Evolutionary conservation across 306 rosid species (phyloP), one percentile per base, ranked within the genome.

Genomic region (Dryas drummondii): DNA sequence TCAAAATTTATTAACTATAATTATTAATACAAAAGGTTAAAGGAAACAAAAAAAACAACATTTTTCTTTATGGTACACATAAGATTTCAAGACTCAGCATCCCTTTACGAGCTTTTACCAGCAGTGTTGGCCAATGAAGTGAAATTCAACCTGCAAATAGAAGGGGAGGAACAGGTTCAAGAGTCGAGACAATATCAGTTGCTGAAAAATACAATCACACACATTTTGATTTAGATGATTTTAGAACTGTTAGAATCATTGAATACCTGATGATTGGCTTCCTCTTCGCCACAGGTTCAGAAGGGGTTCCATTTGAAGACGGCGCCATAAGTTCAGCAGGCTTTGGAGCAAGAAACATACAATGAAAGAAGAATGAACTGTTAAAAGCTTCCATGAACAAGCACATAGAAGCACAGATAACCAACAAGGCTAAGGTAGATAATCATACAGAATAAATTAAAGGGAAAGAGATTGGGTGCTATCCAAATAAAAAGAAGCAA

Each of bases 191-290:
- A 81, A 40, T 61, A 68, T 32, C 37, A 37, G 37, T 13, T 49
- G 59, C 54, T 59, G 37, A 68, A 79, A 16, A 44, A 72, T 54
- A 32, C 49, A 7, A 55, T 54, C 52, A 7, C 53, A 8, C 7
- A 3, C 2, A 45, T 12, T 19, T 7, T 16, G 42, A 16, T 3
- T 53, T 62, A 22, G 19, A 42, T 6, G 22, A 19, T 37, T 32
- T 15, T 15, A 61, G 3, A 61, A 6, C 6, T 37, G 41, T 7
- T 61, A 32, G 46, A 37, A 10, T 15, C 46, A 15, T 0, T 16
- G 68, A 13, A 58, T 76, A 91, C 97, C 97, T 91, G 83, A 93
- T 91, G 62, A 89, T 89, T 47, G 93, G 89, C 88, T 91, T 93
- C 78, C 59, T 74, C 78, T 76, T 84, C 2, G 84, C 81, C 66